Evolutionary conservation across 2,329 filamentous ascomycete species (phyloP), one percentile per base, ranked within the genome.

Genomic region (Xylariaceae sp.): DNA sequence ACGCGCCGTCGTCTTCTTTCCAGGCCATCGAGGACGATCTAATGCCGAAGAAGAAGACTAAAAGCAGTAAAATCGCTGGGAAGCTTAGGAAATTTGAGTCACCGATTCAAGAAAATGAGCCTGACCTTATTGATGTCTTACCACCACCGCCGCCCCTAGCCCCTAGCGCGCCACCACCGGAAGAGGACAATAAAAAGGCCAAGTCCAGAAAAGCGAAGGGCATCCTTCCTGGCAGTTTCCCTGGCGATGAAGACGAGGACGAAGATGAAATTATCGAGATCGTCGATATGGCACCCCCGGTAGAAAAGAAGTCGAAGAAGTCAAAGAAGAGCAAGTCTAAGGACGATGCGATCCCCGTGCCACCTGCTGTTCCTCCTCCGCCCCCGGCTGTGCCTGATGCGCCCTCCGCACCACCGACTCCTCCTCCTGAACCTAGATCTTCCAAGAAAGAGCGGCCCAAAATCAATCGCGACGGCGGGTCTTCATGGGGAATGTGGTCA

Each of bases 401-500:
- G 31, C 71, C 73, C 29, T 60, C 69, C 38, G 64, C 63, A 34
- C 71, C 73, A 24, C 59, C 69, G 35, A 69, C 73, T 7, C 72
- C 75, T 19, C 71, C 73, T 4, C 66, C 78, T 13, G 79, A 82
- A 38, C 66, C 73, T 11, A 80, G 72, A 45, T 79, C 76, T 4
- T 73, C 73, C 3, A 87, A 81, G 65, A 94, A 85, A 60, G 87
- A 94, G 49, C 84, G 89, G 12, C 69, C 85, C 19, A 88, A 84
- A 57, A 79, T 89, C 49, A 86, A 81, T 52, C 85, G 87, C 43
- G 83, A 85, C 29, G 74, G 78, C 44, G 74, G 73, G 28, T 72
- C 78, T 11, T 81, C 85, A 22, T 93, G 89, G 88, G 84, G 82
- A 28, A 80, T 81, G 61, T 91, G 85, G 85, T 79, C 77, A 15